Evolutionary conservation across 176 grass and related monocot genomes (phyloP), one percentile per base, ranked within the genome.

Genomic region (Oryza brachyantha): DNA sequence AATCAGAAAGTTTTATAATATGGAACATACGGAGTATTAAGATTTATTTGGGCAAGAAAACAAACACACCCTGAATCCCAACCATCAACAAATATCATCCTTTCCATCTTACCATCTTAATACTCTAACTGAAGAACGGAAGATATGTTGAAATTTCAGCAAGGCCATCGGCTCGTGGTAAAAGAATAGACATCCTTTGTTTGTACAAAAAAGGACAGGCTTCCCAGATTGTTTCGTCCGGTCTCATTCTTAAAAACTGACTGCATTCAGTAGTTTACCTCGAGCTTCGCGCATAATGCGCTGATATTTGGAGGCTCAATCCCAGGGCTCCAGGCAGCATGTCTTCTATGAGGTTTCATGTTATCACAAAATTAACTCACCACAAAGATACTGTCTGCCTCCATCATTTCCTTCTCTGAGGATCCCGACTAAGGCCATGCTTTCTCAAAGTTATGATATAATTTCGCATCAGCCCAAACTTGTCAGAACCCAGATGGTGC

Each of bases 371-470:
- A 5, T 57, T 21, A 37, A 78, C 8, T 19, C 8, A 19, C 25
- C 25, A 3, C 54, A 48, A 31, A 76, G 62, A 75, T 21, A 80
- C 11, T 14, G 6, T 80, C 10, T 14, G 2, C 7, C 32, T 66
- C 4, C 10, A 61, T 91, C 86, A 97, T 83, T 90, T 90, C 34
- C 78, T 89, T 75, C 66, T 83, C 35, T 73, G 83, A 29, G 94
- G 94, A 74, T 97, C 94, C 32, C 94, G 77, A 73, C 73, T 88
- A 80, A 94, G 89, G 32, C 85, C 61, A 3, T 97, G 91, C 32
- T 88, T 98, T 80, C 82, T 98, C 87, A 94, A 85, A 82, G 83
- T 90, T 83, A 65, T 90, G 81, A 98, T 84, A 70, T 98, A 94
- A 38, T 80, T 83, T 42, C 92, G 81, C 81, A 90, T 91, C 19